A percentile compares a stretch with the other conserved stretches of the same genome.
Conservation (phyloP, 2,329 filamentous ascomycete species). For the Nothopassalora personata region DNA sequence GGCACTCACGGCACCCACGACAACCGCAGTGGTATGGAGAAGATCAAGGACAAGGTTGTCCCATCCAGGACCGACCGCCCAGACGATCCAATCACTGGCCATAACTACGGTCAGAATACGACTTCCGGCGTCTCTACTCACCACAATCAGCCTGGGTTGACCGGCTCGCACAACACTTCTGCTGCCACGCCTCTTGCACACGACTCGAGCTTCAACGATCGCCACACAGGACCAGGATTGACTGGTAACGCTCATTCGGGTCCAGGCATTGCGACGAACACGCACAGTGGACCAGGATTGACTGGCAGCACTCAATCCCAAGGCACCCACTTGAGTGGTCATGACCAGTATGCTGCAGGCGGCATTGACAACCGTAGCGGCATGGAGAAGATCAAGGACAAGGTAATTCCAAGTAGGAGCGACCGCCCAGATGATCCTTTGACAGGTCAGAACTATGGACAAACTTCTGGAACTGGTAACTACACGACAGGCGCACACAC, state of each 20-base stretch:
- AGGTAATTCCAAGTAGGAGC: slow-evolving; percentile 6
- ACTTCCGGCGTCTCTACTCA: slow-evolving; percentile 2
- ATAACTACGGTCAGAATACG: slow-evolving; percentile 7
- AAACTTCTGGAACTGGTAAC: neutral
- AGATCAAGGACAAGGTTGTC: slow-evolving; percentile 3
- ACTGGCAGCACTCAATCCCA: neutral
- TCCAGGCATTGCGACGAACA: slow-evolving; percentile 7
- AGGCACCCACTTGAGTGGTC: slow-evolving; percentile 1
- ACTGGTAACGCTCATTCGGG: slow-evolving; percentile 9
- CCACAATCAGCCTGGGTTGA: slow-evolving; percentile 5
- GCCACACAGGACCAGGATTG: slow-evolving; percentile 9
- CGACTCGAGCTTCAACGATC: slow-evolving; percentile 12
- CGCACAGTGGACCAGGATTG: neutral
- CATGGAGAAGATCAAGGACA: slow-evolving; percentile 16
- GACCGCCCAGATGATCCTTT: slow-evolving; percentile 13
- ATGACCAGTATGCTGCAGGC: slow-evolving; percentile 1
- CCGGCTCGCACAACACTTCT: slow-evolving; percentile 8
- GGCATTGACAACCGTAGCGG: slow-evolving; percentile 10
- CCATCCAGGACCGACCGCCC: neutral
- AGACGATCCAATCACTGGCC: slow-evolving; percentile 1
- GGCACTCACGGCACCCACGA: neutral
- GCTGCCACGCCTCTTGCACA: slow-evolving; percentile 10
- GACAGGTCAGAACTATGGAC: slow-evolving; percentile 11
- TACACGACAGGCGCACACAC: neutral
- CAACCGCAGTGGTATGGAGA: neutral